Conservation (phyloP, 805 yeast genomes). For the Lachancea kluyveri region DNA sequence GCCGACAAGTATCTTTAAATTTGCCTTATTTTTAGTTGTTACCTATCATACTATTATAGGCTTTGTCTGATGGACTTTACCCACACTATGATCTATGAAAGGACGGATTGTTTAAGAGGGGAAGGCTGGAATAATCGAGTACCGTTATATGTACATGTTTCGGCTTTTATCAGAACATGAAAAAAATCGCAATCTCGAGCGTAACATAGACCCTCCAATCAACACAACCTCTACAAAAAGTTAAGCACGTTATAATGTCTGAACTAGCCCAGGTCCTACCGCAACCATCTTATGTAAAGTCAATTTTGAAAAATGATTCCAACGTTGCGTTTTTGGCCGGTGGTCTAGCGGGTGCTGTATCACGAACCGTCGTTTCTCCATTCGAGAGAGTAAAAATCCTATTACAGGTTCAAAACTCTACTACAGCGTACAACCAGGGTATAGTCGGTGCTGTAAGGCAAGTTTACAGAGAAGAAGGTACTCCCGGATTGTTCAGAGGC, state of each 20-base stretch:
- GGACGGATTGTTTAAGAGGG: no score
- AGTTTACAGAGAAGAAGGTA: conserved; percentile 89
- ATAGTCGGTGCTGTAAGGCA: conserved; percentile 65
- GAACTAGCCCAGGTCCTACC: no score
- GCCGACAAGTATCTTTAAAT: background rate
- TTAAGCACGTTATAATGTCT: no score
- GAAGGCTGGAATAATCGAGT: no score
- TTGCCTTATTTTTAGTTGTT: background rate
- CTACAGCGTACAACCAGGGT: conserved; percentile 51
- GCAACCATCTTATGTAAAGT: no score
- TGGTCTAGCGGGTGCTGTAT: conserved; percentile 73
- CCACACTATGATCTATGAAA: background rate
- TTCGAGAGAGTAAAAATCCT: conserved; percentile 90
- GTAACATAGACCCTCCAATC: background rate
- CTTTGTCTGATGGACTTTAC: background rate
- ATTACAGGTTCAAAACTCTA: conserved; percentile 70
- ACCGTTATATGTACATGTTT: background rate
- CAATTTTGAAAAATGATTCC: conserved; percentile 16
- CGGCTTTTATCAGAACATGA: background rate
- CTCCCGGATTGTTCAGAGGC: conserved; percentile 83
- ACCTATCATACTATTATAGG: background rate
- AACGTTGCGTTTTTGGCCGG: conserved; percentile 53
- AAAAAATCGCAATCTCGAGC: background rate
- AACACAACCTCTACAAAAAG: background rate
- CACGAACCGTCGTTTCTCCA: conserved; percentile 91